These are phyloP conservation scores for Caulochytrium protostelioides DNA, from an alignment of 371 early-diverging fungal species.

Conservation along the genomic window DNA sequence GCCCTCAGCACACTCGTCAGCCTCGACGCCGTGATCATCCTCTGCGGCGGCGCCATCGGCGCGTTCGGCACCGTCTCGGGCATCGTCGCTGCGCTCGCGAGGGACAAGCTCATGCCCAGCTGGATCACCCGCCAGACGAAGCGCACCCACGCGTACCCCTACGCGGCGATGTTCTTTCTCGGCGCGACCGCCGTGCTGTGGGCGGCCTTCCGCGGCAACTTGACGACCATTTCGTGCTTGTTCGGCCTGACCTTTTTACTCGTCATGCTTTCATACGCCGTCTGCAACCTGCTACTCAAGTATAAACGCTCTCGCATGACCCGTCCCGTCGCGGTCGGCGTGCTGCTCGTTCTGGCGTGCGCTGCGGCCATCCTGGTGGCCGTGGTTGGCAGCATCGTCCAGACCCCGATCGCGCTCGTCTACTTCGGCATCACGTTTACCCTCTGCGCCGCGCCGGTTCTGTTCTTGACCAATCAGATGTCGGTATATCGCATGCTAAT, in stretches of 20 bases:
- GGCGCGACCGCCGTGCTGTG: slow-evolving; percentile 21
- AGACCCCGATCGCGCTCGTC: slow-evolving; percentile 21
- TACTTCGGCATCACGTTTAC: slow-evolving; percentile 28
- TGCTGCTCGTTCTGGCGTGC: slow-evolving; percentile 9
- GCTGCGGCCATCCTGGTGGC: slow-evolving; percentile 10
- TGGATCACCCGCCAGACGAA: slow-evolving; percentile 21
- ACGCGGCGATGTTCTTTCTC: slow-evolving; percentile 24
- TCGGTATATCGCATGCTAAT: no score
- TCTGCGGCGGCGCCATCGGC: slow-evolving; percentile 35
- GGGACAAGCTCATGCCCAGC: slow-evolving; percentile 25
- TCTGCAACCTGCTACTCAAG: slow-evolving; percentile 21
- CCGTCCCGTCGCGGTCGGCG: slow-evolving; percentile 4
- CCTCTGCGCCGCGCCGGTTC: slow-evolving; percentile 13
- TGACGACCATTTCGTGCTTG: slow-evolving; percentile 24
- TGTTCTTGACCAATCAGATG: slow-evolving; percentile 22
- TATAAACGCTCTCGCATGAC: slow-evolving; percentile 21
- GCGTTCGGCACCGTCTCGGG: slow-evolving; percentile 32
- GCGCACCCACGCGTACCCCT: slow-evolving; percentile 23
- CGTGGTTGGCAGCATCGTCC: slow-evolving; percentile 26
- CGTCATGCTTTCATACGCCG: slow-evolving; percentile 19
- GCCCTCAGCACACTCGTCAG: slow-evolving; percentile 24
- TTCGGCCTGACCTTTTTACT: slow-evolving; percentile 31
- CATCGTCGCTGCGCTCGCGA: slow-evolving; percentile 24
- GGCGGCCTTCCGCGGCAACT: slow-evolving; percentile 19
- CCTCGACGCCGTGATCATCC: slow-evolving; percentile 33